phyloP scores from a whole-genome alignment of 257 asterid genomes.

The Eucommia ulmoides region DNA sequence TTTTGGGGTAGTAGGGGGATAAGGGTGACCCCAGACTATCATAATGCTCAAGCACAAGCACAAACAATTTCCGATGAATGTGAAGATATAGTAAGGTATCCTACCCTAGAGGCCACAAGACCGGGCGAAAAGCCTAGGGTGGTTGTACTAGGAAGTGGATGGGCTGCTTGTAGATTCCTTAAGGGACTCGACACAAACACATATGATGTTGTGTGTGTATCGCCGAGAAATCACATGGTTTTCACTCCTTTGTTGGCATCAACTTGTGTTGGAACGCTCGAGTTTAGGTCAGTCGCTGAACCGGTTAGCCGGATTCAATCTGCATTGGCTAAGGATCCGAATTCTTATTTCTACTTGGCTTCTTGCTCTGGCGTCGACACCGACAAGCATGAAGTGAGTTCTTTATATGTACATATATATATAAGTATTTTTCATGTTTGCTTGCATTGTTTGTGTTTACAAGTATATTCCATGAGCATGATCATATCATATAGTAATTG shows the following conservation, averaged over 20 bases:
- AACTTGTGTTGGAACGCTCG: conserved; percentile 92
- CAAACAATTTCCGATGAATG: conserved; percentile 42
- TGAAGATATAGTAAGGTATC: conserved; percentile 43
- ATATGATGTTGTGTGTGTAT: conserved; percentile 81
- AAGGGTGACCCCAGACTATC: conserved; percentile 36
- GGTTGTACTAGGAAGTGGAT: conserved; percentile 86
- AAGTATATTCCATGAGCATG: too few species aligned
- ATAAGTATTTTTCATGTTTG: too few species aligned
- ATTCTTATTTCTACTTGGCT: conserved; percentile 77
- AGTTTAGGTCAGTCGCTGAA: conserved; percentile 86
- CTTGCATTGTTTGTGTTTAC: too few species aligned
- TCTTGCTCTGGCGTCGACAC: conserved; percentile 56
- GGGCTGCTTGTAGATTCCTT: conserved; percentile 97
- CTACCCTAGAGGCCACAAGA: conserved; percentile 75
- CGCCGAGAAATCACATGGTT: conserved; percentile 96
- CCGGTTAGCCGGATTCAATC: conserved; percentile 82
- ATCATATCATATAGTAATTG: too few species aligned
- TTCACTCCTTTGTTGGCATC: conserved; percentile 95
- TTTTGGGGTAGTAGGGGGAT: conserved; percentile 46
- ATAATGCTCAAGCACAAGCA: conserved; percentile 42
- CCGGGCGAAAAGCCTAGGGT: conserved; percentile 89
- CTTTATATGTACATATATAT: too few species aligned
- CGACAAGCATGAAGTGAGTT: conserved; percentile 64
- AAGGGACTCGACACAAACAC: conserved; percentile 63
- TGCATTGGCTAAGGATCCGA: conserved; percentile 79